Evolutionary conservation across 371 early-diverging fungal genomes (phyloP).

Genomic region (Rhizopus arrhizus): DNA sequence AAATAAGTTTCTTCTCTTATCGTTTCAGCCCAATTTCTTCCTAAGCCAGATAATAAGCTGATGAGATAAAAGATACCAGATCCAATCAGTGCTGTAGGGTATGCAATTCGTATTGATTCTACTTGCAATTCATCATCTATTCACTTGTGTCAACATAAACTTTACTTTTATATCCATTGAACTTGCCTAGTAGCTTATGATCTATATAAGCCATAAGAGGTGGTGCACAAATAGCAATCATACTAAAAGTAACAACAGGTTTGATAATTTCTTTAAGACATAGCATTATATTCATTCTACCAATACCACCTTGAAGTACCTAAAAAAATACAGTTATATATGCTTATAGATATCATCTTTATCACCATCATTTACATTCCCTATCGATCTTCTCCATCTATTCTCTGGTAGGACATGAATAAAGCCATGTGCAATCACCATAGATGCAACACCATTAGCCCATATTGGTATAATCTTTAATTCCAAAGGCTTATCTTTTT

Average conservation of each 20-base stretch:
- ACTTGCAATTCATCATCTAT: background rate
- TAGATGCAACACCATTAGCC: constrained; percentile 48
- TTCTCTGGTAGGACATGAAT: constrained; percentile 39
- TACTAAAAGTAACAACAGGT: constrained; percentile 7
- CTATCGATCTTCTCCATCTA: constrained; percentile 25
- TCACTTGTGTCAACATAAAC: no score
- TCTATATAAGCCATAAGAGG: constrained; percentile 16
- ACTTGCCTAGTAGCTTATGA: constrained; percentile 13
- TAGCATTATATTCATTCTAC: constrained; percentile 13
- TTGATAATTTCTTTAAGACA: constrained; percentile 9
- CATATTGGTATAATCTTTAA: constrained; percentile 48
- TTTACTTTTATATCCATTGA: background rate
- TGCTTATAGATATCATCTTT: background rate
- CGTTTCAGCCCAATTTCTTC: constrained; percentile 46
- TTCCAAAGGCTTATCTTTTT: constrained; percentile 23
- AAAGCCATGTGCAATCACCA: constrained; percentile 38
- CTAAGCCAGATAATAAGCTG: constrained; percentile 37
- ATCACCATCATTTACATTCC: constrained; percentile 26
- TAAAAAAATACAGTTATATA: background rate
- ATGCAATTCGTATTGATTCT: constrained; percentile 37
- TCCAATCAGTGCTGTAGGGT: constrained; percentile 41
- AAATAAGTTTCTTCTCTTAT: constrained; percentile 69
- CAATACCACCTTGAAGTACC: constrained; percentile 27
- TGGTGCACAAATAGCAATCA: constrained; percentile 9
- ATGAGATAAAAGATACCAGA: constrained; percentile 29